phyloP scores from a whole-genome alignment of 345 rosid genomes.

The Eutrema japonicum region DNA sequence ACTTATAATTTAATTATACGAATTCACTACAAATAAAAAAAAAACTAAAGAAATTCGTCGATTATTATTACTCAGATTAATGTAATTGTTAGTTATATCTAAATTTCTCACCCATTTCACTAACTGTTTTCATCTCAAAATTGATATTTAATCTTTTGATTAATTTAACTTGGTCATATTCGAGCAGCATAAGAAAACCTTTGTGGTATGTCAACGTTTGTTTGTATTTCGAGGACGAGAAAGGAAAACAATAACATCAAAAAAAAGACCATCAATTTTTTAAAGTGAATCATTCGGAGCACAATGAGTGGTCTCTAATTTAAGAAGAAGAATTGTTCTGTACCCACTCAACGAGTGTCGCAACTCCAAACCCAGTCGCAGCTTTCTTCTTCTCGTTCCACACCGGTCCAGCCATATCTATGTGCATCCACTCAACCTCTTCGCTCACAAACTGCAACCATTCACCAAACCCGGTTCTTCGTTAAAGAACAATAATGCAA shows the following conservation, averaged over 20 bases:
- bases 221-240: background rate
- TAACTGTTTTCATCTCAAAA: background rate
- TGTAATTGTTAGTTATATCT: too few species aligned
- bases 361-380: conserved; percentile 89
- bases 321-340: conserved; percentile 20
- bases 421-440: conserved; percentile 97
- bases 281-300: background rate
- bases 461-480: conserved; percentile 30
- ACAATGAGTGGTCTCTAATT: conserved; percentile 20
- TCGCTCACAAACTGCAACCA: conserved; percentile 77
- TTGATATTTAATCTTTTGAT: too few species aligned
- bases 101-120: background rate
- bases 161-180: background rate
- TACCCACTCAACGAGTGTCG: conserved; percentile 95
- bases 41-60: too few species aligned
- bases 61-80: too few species aligned
- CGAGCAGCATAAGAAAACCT: background rate
- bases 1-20: too few species aligned
- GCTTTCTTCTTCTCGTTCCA: conserved; percentile 80
- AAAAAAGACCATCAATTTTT: background rate
- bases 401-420: conserved; percentile 95
- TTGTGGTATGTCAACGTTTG: background rate
- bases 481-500: conserved; percentile 11
- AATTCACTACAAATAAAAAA: too few species aligned
- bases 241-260: background rate